These are phyloP conservation scores for Stephania japonica DNA, from an alignment of 164 flowering plant species.

Conservation along the genomic window DNA sequence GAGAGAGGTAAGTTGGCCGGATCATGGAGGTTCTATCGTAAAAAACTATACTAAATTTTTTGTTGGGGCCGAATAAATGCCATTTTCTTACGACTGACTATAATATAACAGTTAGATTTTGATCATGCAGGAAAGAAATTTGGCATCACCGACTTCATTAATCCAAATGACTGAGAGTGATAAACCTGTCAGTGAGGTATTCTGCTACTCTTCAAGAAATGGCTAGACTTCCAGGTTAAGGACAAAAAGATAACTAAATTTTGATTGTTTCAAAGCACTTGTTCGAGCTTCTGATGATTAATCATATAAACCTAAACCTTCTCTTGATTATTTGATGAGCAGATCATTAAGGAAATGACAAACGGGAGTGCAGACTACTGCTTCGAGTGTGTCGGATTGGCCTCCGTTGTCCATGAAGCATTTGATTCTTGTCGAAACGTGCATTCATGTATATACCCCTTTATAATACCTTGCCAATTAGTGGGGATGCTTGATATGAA, in stretches of 20 bases:
- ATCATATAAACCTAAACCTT: neutral
- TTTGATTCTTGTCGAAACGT: constrained; percentile 38
- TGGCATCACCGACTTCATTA: constrained; percentile 55
- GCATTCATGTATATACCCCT: neutral
- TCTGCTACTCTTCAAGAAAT: neutral
- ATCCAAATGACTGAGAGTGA: constrained; percentile 33
- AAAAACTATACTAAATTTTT: too few relatives aligned
- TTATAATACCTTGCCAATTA: neutral
- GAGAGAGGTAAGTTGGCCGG: constrained; percentile 35
- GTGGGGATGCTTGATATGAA: too few relatives aligned
- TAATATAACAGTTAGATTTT: neutral
- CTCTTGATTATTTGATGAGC: neutral
- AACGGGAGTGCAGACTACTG: constrained; percentile 72
- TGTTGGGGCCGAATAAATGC: too few relatives aligned
- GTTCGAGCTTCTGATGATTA: neutral
- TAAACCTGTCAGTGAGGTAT: constrained; percentile 43
- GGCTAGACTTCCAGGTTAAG: neutral
- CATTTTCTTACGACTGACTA: too few relatives aligned
- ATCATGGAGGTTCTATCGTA: too few relatives aligned
- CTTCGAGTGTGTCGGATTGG: constrained; percentile 68
- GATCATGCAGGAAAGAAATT: constrained; percentile 44
- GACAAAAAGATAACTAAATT: too few relatives aligned
- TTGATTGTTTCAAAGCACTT: neutral
- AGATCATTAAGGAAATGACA: constrained; percentile 20
- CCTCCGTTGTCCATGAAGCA: constrained; percentile 52